Evolutionary conservation across 1,284 basidiomycete species (phyloP), one percentile per base, ranked within the genome.

Genomic region (Anthracocystis setariae): DNA sequence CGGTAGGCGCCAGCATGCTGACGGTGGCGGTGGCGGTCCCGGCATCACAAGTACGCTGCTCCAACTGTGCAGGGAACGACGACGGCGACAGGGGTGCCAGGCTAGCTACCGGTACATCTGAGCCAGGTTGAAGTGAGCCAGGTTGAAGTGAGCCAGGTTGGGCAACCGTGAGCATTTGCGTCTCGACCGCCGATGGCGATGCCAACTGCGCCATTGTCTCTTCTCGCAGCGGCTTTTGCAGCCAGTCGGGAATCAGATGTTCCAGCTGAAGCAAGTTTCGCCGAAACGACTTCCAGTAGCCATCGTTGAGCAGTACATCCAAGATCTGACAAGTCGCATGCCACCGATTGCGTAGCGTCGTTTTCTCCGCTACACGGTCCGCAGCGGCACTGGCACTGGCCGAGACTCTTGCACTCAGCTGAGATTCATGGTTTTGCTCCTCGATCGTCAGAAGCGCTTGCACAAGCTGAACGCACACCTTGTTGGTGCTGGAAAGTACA

Each of bases 241-340:
- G 51, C 68, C 68, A 71, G 5, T 54, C 54, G 3, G 68, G 68
- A n/a, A 71, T 46, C 7, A 61, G 33, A 18, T 66, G 58, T 10
- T 71, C 57, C 33, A 62, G 50, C 21, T 53, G 32, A 2, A 56
- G 38, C 38, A 62, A 27, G n/a, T 62, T 71, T 40, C 61, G 49
- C 8, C 68, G 68, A 54, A 71, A 66, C 2, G 68, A 65, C 3
- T 44, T 52, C 68, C 68, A 71, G 47, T 66, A 71, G 15, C 68
- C 62, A 4, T 66, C 68, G 46, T 71, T 71, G 50, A 71, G 50
- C 13, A 71, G 47, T 23, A 71, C 58, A 25, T 71, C 68, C 7
- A 71, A 56, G 21, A 61, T 46, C 47, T 71, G 57, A 20, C 62
- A 63, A 8, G 57, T 64, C 3, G 56, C 35, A 40, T 64, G 57